These are phyloP conservation scores for Gossypium longicalyx DNA, from an alignment of 345 rosid species.

Conservation along the genomic window DNA sequence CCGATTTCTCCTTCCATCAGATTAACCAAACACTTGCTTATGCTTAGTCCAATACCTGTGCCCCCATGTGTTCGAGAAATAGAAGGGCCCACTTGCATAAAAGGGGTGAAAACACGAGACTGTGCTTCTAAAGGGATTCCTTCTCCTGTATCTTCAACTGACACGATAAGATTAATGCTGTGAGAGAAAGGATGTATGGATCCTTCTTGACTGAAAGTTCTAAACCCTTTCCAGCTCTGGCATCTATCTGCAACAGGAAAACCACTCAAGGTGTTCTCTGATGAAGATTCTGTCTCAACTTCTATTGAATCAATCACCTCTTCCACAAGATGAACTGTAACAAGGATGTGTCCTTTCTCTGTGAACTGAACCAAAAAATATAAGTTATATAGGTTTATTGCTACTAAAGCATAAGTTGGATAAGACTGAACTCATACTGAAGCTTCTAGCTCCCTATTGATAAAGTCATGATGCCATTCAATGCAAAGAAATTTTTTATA, in stretches of 20 bases:
- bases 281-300: slow-evolving; percentile 45
- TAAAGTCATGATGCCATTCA: no score
- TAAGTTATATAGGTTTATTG: slow-evolving; percentile 11
- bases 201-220: slow-evolving; percentile 48
- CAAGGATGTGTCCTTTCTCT: slow-evolving; percentile 79
- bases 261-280: slow-evolving; percentile 69
- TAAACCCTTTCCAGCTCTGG: slow-evolving; percentile 68
- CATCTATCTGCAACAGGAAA: slow-evolving; percentile 74
- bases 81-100: slow-evolving; percentile 90
- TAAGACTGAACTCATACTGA: slow-evolving; percentile 31
- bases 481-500: no score
- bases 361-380: slow-evolving; percentile 56
- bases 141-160: slow-evolving; percentile 91
- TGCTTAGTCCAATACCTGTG: slow-evolving; percentile 94
- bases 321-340: slow-evolving; percentile 81
- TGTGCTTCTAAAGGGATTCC: slow-evolving; percentile 89
- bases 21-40: slow-evolving; percentile 84
- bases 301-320: slow-evolving; percentile 52
- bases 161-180: slow-evolving; percentile 58
- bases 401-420: background rate
- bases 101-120: slow-evolving; percentile 83
- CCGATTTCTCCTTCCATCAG: slow-evolving; percentile 93
- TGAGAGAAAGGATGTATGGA: slow-evolving; percentile 25
- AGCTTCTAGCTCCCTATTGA: no score
- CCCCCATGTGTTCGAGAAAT: slow-evolving; percentile 87